Evolutionary conservation across 805 yeast genomes (phyloP).

Genomic region (Candida ipomoeae): DNA sequence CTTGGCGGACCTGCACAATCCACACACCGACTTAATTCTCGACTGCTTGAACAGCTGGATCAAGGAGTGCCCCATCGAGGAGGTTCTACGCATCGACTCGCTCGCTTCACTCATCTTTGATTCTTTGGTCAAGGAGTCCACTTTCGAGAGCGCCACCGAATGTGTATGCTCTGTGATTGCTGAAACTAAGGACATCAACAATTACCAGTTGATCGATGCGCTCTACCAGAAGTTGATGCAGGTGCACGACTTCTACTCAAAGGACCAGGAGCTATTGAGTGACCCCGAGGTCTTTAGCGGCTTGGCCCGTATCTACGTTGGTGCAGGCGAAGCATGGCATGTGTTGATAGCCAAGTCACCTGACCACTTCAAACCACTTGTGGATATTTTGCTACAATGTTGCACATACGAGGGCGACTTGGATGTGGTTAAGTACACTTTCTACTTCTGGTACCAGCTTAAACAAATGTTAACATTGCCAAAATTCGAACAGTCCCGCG

Average conservation of each 20-base stretch:
- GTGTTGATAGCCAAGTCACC: constrained; percentile 75
- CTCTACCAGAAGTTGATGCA: constrained; percentile 66
- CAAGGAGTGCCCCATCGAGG: constrained; percentile 71
- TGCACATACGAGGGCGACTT: constrained; percentile 75
- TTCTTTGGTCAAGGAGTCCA: constrained; percentile 53
- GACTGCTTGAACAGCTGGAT: constrained; percentile 90
- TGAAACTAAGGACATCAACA: constrained; percentile 77
- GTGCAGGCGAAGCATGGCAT: constrained; percentile 96
- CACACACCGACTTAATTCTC: constrained; percentile 44
- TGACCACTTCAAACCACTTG: constrained; percentile 62
- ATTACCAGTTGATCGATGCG: constrained; percentile 56
- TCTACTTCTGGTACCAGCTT: constrained; percentile 85
- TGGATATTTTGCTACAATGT: constrained; percentile 66
- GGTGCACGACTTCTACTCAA: constrained; percentile 43
- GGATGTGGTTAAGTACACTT: constrained; percentile 85
- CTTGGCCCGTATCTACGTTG: constrained; percentile 73
- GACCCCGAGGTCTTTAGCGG: constrained; percentile 68
- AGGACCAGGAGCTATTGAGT: constrained; percentile 36
- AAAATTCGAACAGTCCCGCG: constrained; percentile 51
- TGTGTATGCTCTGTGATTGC: constrained; percentile 76
- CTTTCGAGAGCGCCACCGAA: constrained; percentile 82
- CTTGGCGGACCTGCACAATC: constrained; percentile 26
- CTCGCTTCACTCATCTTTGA: constrained; percentile 66
- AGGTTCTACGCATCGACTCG: constrained; percentile 59
- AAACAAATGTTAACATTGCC: constrained; percentile 66